These are phyloP conservation scores for Parmales sp. DNA, from an alignment of 108 stramenopile species.

Conservation along the genomic window DNA sequence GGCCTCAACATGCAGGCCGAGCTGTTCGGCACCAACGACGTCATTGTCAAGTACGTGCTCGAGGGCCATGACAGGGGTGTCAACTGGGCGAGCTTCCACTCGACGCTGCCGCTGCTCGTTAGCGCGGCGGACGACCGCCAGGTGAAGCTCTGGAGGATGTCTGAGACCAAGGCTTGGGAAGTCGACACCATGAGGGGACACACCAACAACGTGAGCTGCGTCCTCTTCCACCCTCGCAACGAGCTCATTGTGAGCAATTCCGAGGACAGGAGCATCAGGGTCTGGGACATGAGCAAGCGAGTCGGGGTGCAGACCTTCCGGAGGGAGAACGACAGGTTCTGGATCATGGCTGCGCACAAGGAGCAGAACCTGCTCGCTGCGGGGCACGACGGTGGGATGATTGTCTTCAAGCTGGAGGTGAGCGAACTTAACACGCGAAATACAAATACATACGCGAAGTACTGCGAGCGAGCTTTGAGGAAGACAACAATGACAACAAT, in stretches of 20 bases:
- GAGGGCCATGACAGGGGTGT: constrained; percentile 98
- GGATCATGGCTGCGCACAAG: constrained; percentile 88
- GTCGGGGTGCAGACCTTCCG: constrained; percentile 97
- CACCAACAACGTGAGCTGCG: constrained; percentile 97
- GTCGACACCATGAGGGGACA: constrained; percentile 98
- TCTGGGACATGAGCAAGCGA: constrained; percentile 95
- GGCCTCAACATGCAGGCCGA: constrained; percentile 87
- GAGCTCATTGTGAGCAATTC: constrained; percentile 95
- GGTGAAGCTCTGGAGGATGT: constrained; percentile 99
- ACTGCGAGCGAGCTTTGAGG: too few species aligned
- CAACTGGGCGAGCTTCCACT: constrained; percentile 99
- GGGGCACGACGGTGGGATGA: constrained; percentile 98
- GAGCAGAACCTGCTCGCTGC: constrained; percentile 93
- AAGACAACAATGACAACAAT: too few species aligned
- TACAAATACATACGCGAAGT: too few species aligned
- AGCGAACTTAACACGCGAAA: too few species aligned
- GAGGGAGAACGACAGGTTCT: constrained; percentile 94
- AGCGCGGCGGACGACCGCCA: constrained; percentile 97
- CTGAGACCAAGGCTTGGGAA: constrained; percentile 98
- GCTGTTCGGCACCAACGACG: constrained; percentile 96
- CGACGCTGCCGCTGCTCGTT: constrained; percentile 89
- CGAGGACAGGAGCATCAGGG: constrained; percentile 95
- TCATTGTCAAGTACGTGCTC: constrained; percentile 96
- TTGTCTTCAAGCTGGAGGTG: constrained; percentile 99
- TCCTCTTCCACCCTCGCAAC: constrained; percentile 96